Percentiles rank a stretch among this genome's conserved stretches.
phyloP scores from a whole-genome alignment of 306 rosid species.

The Gastrolobium bilobum region DNA sequence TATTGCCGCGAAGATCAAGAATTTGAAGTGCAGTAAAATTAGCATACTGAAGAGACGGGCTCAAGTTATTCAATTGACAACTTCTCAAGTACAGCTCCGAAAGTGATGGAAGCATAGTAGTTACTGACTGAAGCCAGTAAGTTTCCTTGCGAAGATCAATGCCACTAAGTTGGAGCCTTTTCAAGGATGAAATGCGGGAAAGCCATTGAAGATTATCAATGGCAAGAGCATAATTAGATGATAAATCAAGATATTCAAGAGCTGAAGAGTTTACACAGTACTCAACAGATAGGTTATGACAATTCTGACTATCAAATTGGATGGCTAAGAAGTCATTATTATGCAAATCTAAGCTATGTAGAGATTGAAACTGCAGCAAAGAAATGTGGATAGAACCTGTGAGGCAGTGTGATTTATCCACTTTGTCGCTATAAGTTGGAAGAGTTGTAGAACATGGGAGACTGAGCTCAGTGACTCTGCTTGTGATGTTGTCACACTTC shows the following conservation, averaged over 20 bases:
- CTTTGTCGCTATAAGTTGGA: not conserved
- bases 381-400: not conserved
- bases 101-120: slow-evolving; percentile 31
- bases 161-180: not conserved
- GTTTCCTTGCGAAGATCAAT: not conserved
- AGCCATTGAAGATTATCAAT: slow-evolving; percentile 28
- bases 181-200: slow-evolving; percentile 6
- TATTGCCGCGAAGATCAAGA: slow-evolving; percentile 17
- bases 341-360: not conserved
- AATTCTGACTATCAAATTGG: not conserved
- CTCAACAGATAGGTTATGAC: not conserved
- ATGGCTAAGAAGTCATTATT: not conserved
- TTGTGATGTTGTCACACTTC: not conserved
- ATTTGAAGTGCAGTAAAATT: slow-evolving; percentile 45
- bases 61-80: not conserved
- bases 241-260: not conserved
- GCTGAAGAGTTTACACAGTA: not conserved
- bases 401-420: not conserved
- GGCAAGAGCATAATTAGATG: not conserved
- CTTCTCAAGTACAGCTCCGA: not conserved
- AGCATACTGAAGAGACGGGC: not conserved
- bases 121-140: slow-evolving; percentile 35
- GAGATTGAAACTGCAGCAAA: not conserved
- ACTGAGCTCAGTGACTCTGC: not conserved
- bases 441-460: not conserved